Evolutionary conservation across 257 asterid genomes (phyloP), one percentile per base, ranked within the genome.

Genomic region (Capsicum rhomboideum): DNA sequence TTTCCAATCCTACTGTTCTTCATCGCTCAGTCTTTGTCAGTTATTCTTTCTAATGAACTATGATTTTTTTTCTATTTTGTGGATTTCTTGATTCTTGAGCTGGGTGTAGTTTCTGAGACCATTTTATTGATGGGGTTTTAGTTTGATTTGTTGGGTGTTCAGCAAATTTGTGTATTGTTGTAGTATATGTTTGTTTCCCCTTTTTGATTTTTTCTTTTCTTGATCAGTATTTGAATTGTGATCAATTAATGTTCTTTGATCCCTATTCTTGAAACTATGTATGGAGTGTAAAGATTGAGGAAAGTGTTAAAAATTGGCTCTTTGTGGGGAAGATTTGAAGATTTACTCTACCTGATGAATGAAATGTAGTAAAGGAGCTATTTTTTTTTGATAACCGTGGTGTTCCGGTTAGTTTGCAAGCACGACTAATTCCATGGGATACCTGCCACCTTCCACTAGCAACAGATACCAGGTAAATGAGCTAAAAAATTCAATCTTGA

Each of bases 21-120:
- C 91, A 84, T 85, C 88, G 84, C 23, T 40, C 81, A 52, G 74
- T 82, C 80, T 88, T 26, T 91, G 96, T 92, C 94, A 92, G 95
- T 91, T 93, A 88, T 83, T 86, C 87, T 85, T 90, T 86, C 79
- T 86, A n/a, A n/a, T n/a, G 84, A 40, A 9, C 83, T 87, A 83
- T 87, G 85, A 80, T 77, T 77, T 50, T 6, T n/a, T 77, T 49
- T 77, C 13, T 74, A 80, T 85, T 29, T 42, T 61, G 44, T 2
- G 37, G 52, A 23, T 34, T 64, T 58, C 49, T 85, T 82, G 44
- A 86, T 89, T 86, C 46, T 84, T 82, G 79, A 87, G 93, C 90
- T 89, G 85, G 86, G 83, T 90, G 84, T 82, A 80, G 75, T 83
- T 44, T 79, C 31, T 54, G 82, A 28, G 50, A 17, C 64, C 63